Base-by-base conservation (phyloP, 371 early-diverging fungal species). In the Mortierella sp. region DNA sequence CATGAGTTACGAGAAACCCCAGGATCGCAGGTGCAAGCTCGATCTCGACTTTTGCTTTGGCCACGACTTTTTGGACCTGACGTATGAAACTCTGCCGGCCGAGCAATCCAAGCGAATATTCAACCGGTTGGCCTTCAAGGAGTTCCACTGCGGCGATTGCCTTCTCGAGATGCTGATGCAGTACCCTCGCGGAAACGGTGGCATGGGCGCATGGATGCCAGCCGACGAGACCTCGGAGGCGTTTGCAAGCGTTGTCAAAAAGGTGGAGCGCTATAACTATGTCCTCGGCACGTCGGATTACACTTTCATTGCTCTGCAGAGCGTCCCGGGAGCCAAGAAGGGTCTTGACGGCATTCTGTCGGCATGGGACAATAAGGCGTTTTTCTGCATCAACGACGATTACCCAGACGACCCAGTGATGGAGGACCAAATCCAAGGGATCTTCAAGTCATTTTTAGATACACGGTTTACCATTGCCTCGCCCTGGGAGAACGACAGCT, bases 361-460 rank as follows among this genome's bases (percentile, higher is more conserved):
- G 58, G 63, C n/a, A 3, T 48, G 73, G 57, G 65, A 75, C 47
- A 0, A 14, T 4, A 80, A 76, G 24, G 76, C 76, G 4, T 84
- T 78, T 55, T 81, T 84, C 50, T 84, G 84, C 31, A 84, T 84
- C 71, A 84, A 84, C 55, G 84, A 84, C 54, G 84, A 84, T 38
- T 81, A 75, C 48, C 70, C 76, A 9, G 71, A 80, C 8, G 76
- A 84, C n/a, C 45, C 50, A 3, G 60, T 11, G 8, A 55, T 84
- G 14, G 76, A 78, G 63, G 60, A 19, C 34, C 11, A 80, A 50
- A 79, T 83, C 13, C 77, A 72, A 0, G 55, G 50, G 13, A 50
- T 80, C 28, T 83, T 83, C 54, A 70, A 65, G 14, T n/a, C 26
- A 21, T 84, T 84, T 63, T 73, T 81, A 31, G 57, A 80, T 28